Evolutionary conservation across 1,139 yeast genomes (phyloP).

Genomic region (Kodamaea anthophila): DNA sequence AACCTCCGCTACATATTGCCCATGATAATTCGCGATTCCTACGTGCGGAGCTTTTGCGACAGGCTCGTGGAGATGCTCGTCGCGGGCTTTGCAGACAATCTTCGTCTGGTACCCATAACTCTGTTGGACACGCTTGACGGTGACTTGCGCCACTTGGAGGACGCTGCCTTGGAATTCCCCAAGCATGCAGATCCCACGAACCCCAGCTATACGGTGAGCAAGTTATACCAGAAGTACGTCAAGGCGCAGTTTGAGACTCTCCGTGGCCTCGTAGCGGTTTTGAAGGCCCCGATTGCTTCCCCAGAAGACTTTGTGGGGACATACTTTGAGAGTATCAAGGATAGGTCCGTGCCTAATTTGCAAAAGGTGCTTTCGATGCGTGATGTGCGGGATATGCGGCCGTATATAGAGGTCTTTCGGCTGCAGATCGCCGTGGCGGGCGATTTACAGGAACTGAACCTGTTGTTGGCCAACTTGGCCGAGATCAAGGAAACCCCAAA

Average conservation of each 20-base stretch:
- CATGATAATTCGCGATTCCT: constrained; percentile 63
- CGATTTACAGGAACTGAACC: constrained; percentile 9
- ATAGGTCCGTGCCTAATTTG: constrained; percentile 57
- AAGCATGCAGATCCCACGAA: constrained; percentile 22
- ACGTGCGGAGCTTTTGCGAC: constrained; percentile 68
- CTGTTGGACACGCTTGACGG: constrained; percentile 77
- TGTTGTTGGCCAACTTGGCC: constrained; percentile 28
- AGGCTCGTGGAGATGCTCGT: constrained; percentile 64
- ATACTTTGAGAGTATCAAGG: constrained; percentile 65
- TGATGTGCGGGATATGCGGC: constrained; percentile 46
- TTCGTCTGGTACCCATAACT: constrained; percentile 58
- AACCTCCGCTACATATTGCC: constrained; percentile 49
- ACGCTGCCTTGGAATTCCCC: constrained; percentile 50
- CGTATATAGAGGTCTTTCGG: constrained; percentile 56
- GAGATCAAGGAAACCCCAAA: constrained; percentile 10
- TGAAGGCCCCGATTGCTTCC: constrained; percentile 60
- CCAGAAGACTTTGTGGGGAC: constrained; percentile 56
- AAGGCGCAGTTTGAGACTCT: constrained; percentile 44
- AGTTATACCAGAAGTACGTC: constrained; percentile 45
- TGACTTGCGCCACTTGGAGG: constrained; percentile 63
- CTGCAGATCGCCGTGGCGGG: constrained; percentile 48
- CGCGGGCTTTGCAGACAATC: constrained; percentile 50
- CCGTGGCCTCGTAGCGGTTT: constrained; percentile 59
- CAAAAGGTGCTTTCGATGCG: constrained; percentile 59
- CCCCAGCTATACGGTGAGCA: constrained; percentile 18